Evolutionary conservation across 192 early-diverging fungal species (phyloP), one percentile per base, ranked within the genome.

Genomic region (Backusella psychrophila): DNA sequence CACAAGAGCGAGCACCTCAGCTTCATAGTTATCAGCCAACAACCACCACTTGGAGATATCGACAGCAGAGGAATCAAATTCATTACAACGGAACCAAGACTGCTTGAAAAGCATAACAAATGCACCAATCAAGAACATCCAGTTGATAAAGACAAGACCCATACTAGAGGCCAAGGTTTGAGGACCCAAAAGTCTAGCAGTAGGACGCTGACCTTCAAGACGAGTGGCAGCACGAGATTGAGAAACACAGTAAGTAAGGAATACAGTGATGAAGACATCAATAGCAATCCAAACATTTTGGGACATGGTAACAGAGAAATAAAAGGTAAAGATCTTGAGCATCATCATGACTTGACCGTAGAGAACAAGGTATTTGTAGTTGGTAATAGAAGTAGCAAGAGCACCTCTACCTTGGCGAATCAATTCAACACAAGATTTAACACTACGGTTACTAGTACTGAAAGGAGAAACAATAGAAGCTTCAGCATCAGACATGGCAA

Each of bases 401-500:
- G 90, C 91, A 63, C 90, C 89, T 26, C 93, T 86, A 26, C 90
- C 90, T 83, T 93, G 91, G 56, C 82, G 83, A 38, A 94, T 69
- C 29, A 93, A 85, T 70, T 90, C 90, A 17, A 93, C 93, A 74
- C 93, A 94, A 11, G 89, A 88, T 26, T 77, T 74, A 26, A 95
- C 82, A 42, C 88, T 90, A n/a, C 89, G 87, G 65, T 86, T 72
- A 63, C 87, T 85, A 34, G 91, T 90, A 36, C 89, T 86, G 79
- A 95, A 95, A 23, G 93, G 94, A 39, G 94, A 90, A 0, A 95
- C 94, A 79, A 95, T 94, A 6, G 92, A 92, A 1, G 92, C 90
- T 73, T 94, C 93, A 39, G 93, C 89, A 66, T 93, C 92, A 42
- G 92, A 93, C 34, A 95, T 82, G 4, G 94, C 94, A 36, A 95